Base-by-base conservation (phyloP, 2,329 filamentous ascomycete species). In the Apiospora saccharicola region DNA sequence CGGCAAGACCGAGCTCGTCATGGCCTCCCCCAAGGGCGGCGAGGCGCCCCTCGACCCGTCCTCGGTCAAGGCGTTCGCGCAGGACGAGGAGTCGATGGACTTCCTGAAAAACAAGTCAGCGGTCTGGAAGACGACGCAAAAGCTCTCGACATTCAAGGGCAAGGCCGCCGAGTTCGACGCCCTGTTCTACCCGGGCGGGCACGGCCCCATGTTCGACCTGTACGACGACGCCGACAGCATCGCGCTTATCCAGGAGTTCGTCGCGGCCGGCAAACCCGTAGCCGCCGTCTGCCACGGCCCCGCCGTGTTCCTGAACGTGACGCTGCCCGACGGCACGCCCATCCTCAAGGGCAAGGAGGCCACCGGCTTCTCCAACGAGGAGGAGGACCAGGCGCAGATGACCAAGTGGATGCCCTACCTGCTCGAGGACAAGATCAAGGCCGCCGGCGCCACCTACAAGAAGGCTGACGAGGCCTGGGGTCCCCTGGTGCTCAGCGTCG, bases 211-310 rank as follows among this genome's bases (percentile, higher is more conserved):
- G 89, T 93, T 88, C 81, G 91, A 93, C 79, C 88, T 93, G 24
- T 87, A 86, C 71, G 83, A 83, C 72, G 88, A 92, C 78, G 74
- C 82, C 26, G 83, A 85, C n/a, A 90, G 88, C 37, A 87, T 90
- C 75, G 82, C 86, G 74, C 82, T 94, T 47, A 89, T 91, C 77
- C 82, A 85, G 73, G 90, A 92, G 79, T 93, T 94, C 79, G 88
- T 86, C 77, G 82, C 84, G 51, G 85, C 86, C 3, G 88, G 86
- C 74, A 93, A 93, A 85, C 84, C 90, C 71, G 87, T 93, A 19
- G 84, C 89, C 0, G 90, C 91, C 4, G 90, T 94, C 67, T 93
- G 92, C 84, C 92, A 94, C 81, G 92, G 90, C 7, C 90, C 91
- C 2, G 88, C 88, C 4, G 92, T 87, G 16, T 84, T 94, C 22